phyloP scores from a whole-genome alignment of 768 basidiomycete species.

The Crassisporium funariophilum region DNA sequence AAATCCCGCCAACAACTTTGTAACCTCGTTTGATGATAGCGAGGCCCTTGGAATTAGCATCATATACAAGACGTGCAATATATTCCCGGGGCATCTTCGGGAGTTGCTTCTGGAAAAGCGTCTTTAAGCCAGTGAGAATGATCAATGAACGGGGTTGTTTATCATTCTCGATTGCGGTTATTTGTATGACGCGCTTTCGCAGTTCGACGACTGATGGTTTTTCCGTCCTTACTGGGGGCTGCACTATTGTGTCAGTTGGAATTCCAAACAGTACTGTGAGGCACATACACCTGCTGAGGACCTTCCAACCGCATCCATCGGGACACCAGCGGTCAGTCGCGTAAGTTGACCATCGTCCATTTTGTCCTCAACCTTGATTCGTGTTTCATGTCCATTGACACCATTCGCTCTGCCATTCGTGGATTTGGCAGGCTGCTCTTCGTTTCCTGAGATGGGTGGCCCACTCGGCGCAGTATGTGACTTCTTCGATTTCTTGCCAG shows the following conservation, averaged over 20 bases:
- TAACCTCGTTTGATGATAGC: slow-evolving; percentile 94
- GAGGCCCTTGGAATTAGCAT: slow-evolving; percentile 87
- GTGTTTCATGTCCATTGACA: slow-evolving; percentile 46
- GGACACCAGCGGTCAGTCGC: slow-evolving; percentile 78
- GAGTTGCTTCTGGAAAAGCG: slow-evolving; percentile 94
- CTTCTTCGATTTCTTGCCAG: slow-evolving; percentile 60
- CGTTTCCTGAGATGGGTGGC: slow-evolving; percentile 40
- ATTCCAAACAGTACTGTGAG: slow-evolving; percentile 3
- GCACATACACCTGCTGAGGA: slow-evolving; percentile 48
- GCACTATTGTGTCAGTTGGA: slow-evolving; percentile 8
- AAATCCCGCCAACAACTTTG: slow-evolving; percentile 97
- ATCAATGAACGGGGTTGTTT: slow-evolving; percentile 72
- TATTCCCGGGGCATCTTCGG: slow-evolving; percentile 99
- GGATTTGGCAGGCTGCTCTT: slow-evolving; percentile 32
- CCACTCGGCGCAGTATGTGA: slow-evolving; percentile 56
- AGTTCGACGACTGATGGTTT: slow-evolving; percentile 83
- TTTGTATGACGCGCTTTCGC: slow-evolving; percentile 78
- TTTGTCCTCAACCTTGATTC: slow-evolving; percentile 75
- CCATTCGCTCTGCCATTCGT: slow-evolving; percentile 47
- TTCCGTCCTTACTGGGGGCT: slow-evolving; percentile 64
- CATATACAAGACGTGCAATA: slow-evolving; percentile 93
- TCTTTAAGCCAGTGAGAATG: slow-evolving; percentile 93
- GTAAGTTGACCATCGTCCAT: slow-evolving; percentile 78
- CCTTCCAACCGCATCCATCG: slow-evolving; percentile 62
- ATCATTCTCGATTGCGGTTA: slow-evolving; percentile 86